Base-by-base conservation (phyloP, 768 basidiomycete species). In the Trametes cinnabarina region DNA sequence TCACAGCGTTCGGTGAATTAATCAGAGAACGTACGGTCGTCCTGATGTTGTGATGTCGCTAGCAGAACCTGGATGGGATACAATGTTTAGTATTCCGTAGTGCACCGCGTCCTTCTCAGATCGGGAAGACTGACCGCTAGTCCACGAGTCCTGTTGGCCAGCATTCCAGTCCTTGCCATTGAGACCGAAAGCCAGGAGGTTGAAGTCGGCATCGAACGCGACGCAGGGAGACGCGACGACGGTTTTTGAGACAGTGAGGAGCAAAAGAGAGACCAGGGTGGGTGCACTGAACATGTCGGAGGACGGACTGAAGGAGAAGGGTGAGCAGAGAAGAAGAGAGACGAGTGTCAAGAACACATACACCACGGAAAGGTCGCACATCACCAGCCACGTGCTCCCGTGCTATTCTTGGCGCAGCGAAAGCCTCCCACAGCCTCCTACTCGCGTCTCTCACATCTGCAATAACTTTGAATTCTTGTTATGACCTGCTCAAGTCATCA, bases 171-270 rank as follows among this genome's bases (percentile, higher is more conserved):
- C 94, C 66, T 90, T 87, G 57, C 85, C 87, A 55, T 86, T 82
- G 60, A 92, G 82, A 53, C 90, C 91, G 69, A 98, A 92, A 20
- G 87, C 90, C 51, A 92, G 83, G 51, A 98, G 80, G 71, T 95
- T 92, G 85, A 87, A 94, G 65, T 73, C 76, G 41, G 77, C 66
- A 68, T 96, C 94, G 68, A 95, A 94, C 20, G 87, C 81, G 37
- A 93, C 77, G 69, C 94, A 96, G 3, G 85, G 78, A 17, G 74
- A 72, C 2, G 78, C 73, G 32, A 65, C 69, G 57, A 77, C 75
- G 37, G 69, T 56, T 8, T 66, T 56, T 12, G 73, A 68, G 48
- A 71, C 65, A 51, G 72, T 73, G 55, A 78, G 66, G 43, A 76
- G 68, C 30, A 80, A 81, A 82, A 83, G 82, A 83, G 78, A 73